Conservation (phyloP, 139 green algal genomes). For the Nannochloris sp. region DNA sequence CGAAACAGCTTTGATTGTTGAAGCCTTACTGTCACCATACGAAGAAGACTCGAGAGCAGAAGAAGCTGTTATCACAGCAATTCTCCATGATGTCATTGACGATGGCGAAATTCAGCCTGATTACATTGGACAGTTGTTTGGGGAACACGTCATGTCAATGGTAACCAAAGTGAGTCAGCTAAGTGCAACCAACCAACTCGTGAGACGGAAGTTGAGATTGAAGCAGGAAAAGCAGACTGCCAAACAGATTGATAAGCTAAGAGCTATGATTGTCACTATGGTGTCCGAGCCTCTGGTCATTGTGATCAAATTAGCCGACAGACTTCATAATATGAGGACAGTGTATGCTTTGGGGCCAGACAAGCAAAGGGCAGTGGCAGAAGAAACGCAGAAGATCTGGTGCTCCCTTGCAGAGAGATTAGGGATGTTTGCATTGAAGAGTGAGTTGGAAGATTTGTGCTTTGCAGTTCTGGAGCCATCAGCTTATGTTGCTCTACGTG, state of each 20-base stretch:
- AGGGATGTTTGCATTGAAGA: conserved; percentile 74
- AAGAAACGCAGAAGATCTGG: conserved; percentile 85
- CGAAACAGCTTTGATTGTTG: conserved; percentile 84
- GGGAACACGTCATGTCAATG: conserved; percentile 55
- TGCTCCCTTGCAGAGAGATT: conserved; percentile 85
- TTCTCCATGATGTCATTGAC: conserved; percentile 94
- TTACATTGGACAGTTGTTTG: conserved; percentile 61
- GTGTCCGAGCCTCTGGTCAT: conserved; percentile 77
- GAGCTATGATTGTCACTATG: conserved; percentile 63
- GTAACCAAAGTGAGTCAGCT: conserved; percentile 75
- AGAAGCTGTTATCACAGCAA: conserved; percentile 63
- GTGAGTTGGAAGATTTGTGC: conserved; percentile 94
- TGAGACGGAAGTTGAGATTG: conserved; percentile 51
- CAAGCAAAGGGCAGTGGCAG: conserved; percentile 63
- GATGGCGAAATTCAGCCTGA: conserved; percentile 56
- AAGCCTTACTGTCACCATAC: conserved; percentile 31
- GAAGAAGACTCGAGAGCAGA: conserved; percentile 52
- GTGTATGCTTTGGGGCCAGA: conserved; percentile 66
- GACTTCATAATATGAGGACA: conserved; percentile 96
- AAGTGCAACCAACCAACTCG: conserved; percentile 78
- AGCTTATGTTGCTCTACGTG: conserved; percentile 44
- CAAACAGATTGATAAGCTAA: conserved; percentile 40
- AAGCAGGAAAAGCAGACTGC: conserved; percentile 25
- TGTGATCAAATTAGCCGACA: conserved; percentile 89
- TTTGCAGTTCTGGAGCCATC: conserved; percentile 79